Conservation (phyloP, 805 yeast genomes). For the Saturnispora zaruensis region DNA sequence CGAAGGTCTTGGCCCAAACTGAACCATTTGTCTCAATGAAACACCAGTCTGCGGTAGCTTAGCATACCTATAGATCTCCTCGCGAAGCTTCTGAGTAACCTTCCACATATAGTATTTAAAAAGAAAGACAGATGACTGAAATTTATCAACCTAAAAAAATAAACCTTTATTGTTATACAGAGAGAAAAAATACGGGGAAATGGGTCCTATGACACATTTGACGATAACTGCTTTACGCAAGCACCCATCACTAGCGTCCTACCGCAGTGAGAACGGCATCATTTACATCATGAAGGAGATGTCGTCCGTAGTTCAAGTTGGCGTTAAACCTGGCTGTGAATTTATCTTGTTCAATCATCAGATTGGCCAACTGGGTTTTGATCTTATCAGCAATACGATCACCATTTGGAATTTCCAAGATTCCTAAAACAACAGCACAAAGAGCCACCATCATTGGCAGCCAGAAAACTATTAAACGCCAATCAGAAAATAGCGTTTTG, state of each 20-base stretch:
- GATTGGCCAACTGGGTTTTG: conserved; percentile 27
- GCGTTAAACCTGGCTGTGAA: conserved; percentile 29
- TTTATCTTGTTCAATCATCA: conserved; percentile 42
- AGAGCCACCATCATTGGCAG: conserved; percentile 62
- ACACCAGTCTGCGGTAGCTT: conserved; percentile 75
- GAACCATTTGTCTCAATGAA: conserved; percentile 82
- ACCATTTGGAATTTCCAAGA: conserved; percentile 5
- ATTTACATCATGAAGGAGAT: conserved; percentile 33
- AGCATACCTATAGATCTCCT: conserved; percentile 57
- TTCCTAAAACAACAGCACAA: conserved; percentile 32
- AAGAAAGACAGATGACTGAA: not conserved
- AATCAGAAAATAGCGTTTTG: conserved; percentile 57
- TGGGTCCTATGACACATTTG: not conserved
- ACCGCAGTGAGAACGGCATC: conserved; percentile 34
- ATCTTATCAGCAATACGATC: conserved; percentile 1
- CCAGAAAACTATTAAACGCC: conserved; percentile 86
- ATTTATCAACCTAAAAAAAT: not conserved
- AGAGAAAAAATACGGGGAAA: not conserved
- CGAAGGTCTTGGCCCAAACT: conserved; percentile 71
- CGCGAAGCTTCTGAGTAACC: conserved; percentile 40
- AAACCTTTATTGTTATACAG: not conserved
- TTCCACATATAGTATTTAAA: conserved; percentile 32
- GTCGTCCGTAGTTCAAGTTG: conserved; percentile 26
- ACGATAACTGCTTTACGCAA: not conserved
- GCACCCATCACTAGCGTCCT: conserved; percentile 16